Base-by-base conservation (phyloP, 2,329 filamentous ascomycete genomes). In the Venturia nashicola region DNA sequence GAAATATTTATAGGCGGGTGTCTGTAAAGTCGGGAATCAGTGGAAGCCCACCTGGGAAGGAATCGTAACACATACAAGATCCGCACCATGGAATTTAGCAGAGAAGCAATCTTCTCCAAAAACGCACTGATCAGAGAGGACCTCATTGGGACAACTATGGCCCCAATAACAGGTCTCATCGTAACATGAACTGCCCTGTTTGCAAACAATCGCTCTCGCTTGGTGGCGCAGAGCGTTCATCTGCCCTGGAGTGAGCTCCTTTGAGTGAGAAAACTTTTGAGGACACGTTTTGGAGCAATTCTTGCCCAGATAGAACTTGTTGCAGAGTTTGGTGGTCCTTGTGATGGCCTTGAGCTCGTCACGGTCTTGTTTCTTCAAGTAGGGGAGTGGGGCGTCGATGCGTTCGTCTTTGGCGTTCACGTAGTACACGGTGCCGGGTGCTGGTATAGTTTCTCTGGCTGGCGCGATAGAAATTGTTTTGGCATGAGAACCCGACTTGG, bases 181-280 rank as follows among this genome's bases (percentile, higher is more conserved):
- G 39, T 75, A 69, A 64, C 77, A 79, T 18, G 68, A 68, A n/a
- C 62, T 62, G 20, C 70, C 67, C 18, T 73, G 68, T 36, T 73
- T 71, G 65, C 78, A 79, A 6, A 69, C 68, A 11, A 75, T 68
- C 11, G 70, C 73, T n/a, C 77, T 70, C 2, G 77, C 74, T 65
- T 77, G 77, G 64, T 77, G 75, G 55, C 72, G 73, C 42, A 80
- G 67, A 5, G 76, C 76, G 20, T 74, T 71, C 54, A 72, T 65
- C 65, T 78, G 77, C 5, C 69, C 73, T 2, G 69, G 66, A 0
- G 68, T 70, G 23, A 79, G 68, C 27, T 71, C 73, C 43, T 75
- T 73, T 44, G 75, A 75, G 65, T 79, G 78, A 61, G 72, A 68
- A 65, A 78, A 79, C 43, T 72, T 70, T 67, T 77, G 79, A 62